phyloP scores from a whole-genome alignment of 331 rosid species.

The Erythrophleum ivorense region DNA sequence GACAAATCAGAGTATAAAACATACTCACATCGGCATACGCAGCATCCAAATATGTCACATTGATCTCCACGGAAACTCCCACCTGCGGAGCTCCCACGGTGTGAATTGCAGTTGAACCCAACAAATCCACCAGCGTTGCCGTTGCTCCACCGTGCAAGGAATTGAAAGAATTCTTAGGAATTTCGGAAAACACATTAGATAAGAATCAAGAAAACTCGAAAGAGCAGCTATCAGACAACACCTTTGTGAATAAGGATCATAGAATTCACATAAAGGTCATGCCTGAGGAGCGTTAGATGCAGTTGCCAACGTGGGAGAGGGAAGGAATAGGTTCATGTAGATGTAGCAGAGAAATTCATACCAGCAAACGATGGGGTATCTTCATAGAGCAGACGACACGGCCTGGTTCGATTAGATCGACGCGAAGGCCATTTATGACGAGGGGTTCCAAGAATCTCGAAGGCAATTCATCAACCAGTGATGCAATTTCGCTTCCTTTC shows the following conservation, averaged over 20 bases:
- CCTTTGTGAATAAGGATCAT: not conserved
- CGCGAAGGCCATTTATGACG: constrained; percentile 45
- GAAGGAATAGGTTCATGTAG: not conserved
- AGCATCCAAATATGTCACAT: constrained; percentile 77
- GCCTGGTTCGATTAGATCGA: constrained; percentile 73
- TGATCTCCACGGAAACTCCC: constrained; percentile 90
- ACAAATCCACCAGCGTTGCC: constrained; percentile 83
- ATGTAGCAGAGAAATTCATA: not conserved
- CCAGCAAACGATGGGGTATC: constrained; percentile 78
- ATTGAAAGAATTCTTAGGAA: constrained; percentile 61
- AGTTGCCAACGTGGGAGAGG: not conserved
- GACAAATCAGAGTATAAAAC: not conserved
- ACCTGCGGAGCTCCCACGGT: constrained; percentile 52
- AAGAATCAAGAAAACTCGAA: not conserved
- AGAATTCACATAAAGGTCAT: not conserved
- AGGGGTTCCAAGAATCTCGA: constrained; percentile 62
- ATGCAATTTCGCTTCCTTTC: constrained; percentile 39
- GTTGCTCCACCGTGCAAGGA: constrained; percentile 88
- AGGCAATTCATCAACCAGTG: constrained; percentile 57
- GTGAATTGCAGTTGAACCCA: constrained; percentile 75
- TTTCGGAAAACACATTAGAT: not conserved
- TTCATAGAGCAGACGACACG: constrained; percentile 72
- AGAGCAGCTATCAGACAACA: not conserved
- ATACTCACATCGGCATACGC: constrained; percentile 70
- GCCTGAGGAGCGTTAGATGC: not conserved